A percentile compares a stretch with the other conserved stretches of the same genome.
These are phyloP conservation scores for Coffea canephora DNA, from an alignment of 257 asterid species.

Conservation along the genomic window DNA sequence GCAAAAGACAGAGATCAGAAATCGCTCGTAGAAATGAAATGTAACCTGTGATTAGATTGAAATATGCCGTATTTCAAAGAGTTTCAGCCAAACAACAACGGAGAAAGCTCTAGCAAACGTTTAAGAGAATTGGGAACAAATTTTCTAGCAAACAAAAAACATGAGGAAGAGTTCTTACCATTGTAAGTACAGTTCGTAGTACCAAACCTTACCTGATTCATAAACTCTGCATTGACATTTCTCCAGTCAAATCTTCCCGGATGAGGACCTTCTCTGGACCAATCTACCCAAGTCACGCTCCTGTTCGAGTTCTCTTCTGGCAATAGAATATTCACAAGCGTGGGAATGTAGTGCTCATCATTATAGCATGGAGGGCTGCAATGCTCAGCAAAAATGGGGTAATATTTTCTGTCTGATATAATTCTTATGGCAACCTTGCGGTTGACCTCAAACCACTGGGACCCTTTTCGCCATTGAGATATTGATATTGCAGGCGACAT, in stretches of 20 bases:
- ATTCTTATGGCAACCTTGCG: slow-evolving; percentile 15
- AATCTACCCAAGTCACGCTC: slow-evolving; percentile 26
- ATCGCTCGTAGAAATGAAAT: too few species aligned
- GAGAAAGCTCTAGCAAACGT: slow-evolving; percentile 12
- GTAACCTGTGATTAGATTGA: too few species aligned
- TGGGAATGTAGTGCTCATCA: slow-evolving; percentile 27
- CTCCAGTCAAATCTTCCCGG: slow-evolving; percentile 26
- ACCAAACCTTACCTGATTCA: slow-evolving; percentile 22
- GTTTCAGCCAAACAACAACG: neutral
- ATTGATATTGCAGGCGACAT: slow-evolving; percentile 17
- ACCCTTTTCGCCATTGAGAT: slow-evolving; percentile 23
- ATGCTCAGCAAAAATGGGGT: slow-evolving; percentile 9
- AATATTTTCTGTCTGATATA: slow-evolving; percentile 17
- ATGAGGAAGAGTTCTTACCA: slow-evolving; percentile 6
- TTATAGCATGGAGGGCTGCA: slow-evolving; percentile 22
- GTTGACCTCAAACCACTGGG: slow-evolving; percentile 25
- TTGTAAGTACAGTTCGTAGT: slow-evolving; percentile 14
- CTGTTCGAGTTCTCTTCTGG: slow-evolving; percentile 20
- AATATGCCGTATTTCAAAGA: too few species aligned
- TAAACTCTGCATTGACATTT: slow-evolving; percentile 11
- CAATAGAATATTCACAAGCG: slow-evolving; percentile 13
- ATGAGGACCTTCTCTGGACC: slow-evolving; percentile 23
- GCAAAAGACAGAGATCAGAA: too few species aligned
- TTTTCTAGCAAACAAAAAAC: slow-evolving; percentile 25
- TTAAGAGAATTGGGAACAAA: slow-evolving; percentile 22